Conservation (phyloP, 2,329 filamentous ascomycete genomes). For the Acephala macrosclerotiorum region DNA sequence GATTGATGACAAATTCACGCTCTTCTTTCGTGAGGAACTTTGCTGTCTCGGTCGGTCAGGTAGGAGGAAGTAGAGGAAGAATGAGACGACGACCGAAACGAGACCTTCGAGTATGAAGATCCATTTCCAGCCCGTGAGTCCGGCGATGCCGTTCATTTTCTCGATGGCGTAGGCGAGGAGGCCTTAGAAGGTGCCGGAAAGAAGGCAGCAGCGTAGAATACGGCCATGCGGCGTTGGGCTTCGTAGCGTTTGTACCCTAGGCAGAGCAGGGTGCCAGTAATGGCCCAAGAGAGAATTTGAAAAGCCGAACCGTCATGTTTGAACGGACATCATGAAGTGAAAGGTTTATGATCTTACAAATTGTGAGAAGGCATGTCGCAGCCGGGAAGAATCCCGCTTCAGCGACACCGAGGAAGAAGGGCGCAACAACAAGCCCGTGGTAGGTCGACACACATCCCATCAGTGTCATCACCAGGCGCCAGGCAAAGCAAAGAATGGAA, state of each 20-base stretch:
- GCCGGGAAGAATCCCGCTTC: slow-evolving; percentile 42
- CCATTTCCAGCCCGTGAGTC: slow-evolving; percentile 55
- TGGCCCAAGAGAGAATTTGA: no score
- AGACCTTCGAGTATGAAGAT: slow-evolving; percentile 28
- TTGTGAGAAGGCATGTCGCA: slow-evolving; percentile 57
- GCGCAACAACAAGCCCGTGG: slow-evolving; percentile 59
- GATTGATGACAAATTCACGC: neutral
- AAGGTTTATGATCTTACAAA: slow-evolving; percentile 42
- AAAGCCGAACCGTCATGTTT: no score
- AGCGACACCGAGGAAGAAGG: slow-evolving; percentile 36
- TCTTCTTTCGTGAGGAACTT: neutral
- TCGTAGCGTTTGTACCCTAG: slow-evolving; percentile 2
- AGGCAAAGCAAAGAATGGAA: slow-evolving; percentile 66
- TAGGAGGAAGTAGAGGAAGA: neutral
- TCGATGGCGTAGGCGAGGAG: slow-evolving; percentile 53
- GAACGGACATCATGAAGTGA: no score
- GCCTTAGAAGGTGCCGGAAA: slow-evolving; percentile 54
- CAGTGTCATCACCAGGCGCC: slow-evolving; percentile 72
- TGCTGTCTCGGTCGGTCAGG: neutral
- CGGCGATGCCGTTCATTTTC: slow-evolving; percentile 54
- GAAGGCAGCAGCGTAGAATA: slow-evolving; percentile 48
- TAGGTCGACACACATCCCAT: slow-evolving; percentile 74
- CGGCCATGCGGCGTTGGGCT: slow-evolving; percentile 3
- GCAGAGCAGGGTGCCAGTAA: no score
- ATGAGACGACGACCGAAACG: neutral